Conservation (phyloP, 2,329 filamentous ascomycete genomes). For the Trichoderma sp. region DNA sequence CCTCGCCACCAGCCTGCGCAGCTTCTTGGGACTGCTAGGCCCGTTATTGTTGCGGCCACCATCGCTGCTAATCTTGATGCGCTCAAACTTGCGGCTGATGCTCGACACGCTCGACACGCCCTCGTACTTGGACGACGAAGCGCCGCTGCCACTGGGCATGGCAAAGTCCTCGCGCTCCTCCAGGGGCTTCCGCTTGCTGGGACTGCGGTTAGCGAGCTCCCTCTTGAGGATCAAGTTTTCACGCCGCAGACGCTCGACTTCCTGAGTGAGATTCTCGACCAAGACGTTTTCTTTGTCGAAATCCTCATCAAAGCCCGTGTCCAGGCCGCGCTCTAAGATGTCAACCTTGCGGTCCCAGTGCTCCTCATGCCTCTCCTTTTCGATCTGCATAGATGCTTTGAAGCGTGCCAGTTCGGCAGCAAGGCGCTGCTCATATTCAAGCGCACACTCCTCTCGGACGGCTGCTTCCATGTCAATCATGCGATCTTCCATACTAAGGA, state of each 20-base stretch:
- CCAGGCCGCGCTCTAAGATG: conserved; percentile 51
- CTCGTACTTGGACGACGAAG: conserved; percentile 14
- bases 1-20: conserved; percentile 47
- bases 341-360: conserved; percentile 86
- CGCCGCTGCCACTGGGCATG: neutral
- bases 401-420: conserved; percentile 75
- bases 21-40: conserved; percentile 50
- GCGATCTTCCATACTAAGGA: conserved; percentile 65
- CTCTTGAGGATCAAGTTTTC: conserved; percentile 64
- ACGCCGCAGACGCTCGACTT: conserved; percentile 66
- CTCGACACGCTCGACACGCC: conserved; percentile 33
- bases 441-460: conserved; percentile 83
- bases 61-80: conserved; percentile 47
- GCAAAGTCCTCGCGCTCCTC: conserved; percentile 51
- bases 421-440: conserved; percentile 78
- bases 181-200: conserved; percentile 56
- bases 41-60: conserved; percentile 35
- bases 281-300: conserved; percentile 60
- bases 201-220: conserved; percentile 61
- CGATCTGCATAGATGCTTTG: conserved; percentile 73
- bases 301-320: conserved; percentile 47
- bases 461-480: conserved; percentile 71
- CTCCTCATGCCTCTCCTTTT: conserved; percentile 76
- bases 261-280: conserved; percentile 63
- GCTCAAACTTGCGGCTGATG: conserved; percentile 48